Evolutionary conservation across 2,329 filamentous ascomycete genomes (phyloP), one percentile per base, ranked within the genome.

Genomic region (Sporothrix inflata): DNA sequence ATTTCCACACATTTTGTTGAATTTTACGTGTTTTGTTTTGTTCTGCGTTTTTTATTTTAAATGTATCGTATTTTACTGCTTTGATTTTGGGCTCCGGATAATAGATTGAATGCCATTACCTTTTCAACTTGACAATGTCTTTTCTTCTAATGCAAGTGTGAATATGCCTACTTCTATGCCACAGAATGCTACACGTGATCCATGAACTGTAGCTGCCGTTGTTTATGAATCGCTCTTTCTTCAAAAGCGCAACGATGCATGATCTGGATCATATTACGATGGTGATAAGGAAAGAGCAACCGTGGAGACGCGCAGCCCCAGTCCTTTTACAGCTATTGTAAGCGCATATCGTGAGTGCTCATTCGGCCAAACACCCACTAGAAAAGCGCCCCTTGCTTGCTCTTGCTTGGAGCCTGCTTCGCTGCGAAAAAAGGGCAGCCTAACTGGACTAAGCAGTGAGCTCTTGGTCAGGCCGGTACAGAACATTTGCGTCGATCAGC

Each of bases 81-180:
- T 40, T 40, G 3, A 49, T 30, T 7, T 49, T 4, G 6, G 42
- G 63, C 3, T 24, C 16, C 40, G 12, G 6, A 19, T 30, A 65
- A 66, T 66, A 66, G 42, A 66, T 66, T 66, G 42, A 49, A 49
- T 66, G 63, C 27, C 45, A 66, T n/a, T n/a, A 19, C 61, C n/a
- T 2, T 30, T 30, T 27, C 6, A 14, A 9, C 7, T 30, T n/a
- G 49, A n/a, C 21, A 45, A 27, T 42, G 40, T 14, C 42, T n/a
- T 9, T n/a, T 21, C 47, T 16, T 49, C 30, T 34, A 3, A 34
- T 34, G 30, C 3, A 34, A 49, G 8, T 21, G 16, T 49, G 47
- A 47, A 21, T 49, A 1, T n/a, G 47, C 4, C 5, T 6, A 16
- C 7, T 21, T n/a, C 19, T 4, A 9, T 6, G 19, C 8, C 19